Evolutionary conservation across 345 rosid species (phyloP), one percentile per base, ranked within the genome.

Genomic region (Gossypium anomalum): DNA sequence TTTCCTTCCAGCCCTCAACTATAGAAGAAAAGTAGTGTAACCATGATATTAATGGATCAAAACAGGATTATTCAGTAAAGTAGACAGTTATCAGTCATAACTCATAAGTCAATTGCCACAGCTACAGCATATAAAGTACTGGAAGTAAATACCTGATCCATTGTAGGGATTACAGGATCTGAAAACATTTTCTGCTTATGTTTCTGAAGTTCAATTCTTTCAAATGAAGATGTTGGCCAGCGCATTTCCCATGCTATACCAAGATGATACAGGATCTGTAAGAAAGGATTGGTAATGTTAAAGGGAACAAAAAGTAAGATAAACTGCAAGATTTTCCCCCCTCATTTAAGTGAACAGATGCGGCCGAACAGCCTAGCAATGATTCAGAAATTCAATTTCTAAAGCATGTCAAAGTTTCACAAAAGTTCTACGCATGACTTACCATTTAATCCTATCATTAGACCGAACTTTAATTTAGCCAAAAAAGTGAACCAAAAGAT

Each of bases 181-280:
- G 77, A 51, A 65, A 70, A 77, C 66, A 77, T 65, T 69, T 83
- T 82, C 74, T 80, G 80, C 82, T 82, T 84, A 75, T 78, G 78
- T 14, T 77, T 80, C 78, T 74, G 76, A 41, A 74, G 66, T 67
- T 81, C 81, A 65, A 45, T 72, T 58, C 62, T 80, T 78, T 85
- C 88, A 82, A 67, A 69, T 9, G 82, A 80, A 82, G 86, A 81
- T 73, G 79, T 73, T 44, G 41, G 73, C 98, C 98, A 94, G 17
- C 97, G 97, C 76, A 92, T 71, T 70, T 87, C 83, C 98, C 98
- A 94, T 73, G 92, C 95, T 77, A 85, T 56, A 66, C 89, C 92
- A 86, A 92, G 94, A 83, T 94, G 98, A 83, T 87, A 85, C 73
- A 94, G 89, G 76, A 94, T 87, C 98, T 94, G 87, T 69, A 83